These are phyloP conservation scores for Albifimbria verrucaria DNA, from an alignment of 2,329 filamentous ascomycete genomes.

Conservation along the genomic window DNA sequence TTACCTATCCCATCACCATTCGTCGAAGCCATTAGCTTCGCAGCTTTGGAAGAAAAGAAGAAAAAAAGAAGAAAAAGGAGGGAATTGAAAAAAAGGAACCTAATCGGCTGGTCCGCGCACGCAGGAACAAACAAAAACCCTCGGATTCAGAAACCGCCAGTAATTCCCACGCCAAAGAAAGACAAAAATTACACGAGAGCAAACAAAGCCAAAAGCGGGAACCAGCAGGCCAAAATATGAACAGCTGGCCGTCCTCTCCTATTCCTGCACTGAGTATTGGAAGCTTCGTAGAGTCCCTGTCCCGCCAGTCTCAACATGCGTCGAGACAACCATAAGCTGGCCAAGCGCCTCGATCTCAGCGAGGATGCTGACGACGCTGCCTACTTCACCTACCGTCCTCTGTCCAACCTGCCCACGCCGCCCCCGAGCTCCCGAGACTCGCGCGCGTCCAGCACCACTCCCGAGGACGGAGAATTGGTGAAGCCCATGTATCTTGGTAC, in stretches of 20 bases:
- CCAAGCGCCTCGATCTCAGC: slow-evolving; percentile 6
- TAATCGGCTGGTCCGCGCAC: neutral
- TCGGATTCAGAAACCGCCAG: too few relatives aligned
- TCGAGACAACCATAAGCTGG: slow-evolving; percentile 4
- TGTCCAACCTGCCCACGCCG: slow-evolving; percentile 66
- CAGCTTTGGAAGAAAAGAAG: neutral
- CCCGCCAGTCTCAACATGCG: slow-evolving; percentile 6
- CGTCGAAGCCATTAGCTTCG: neutral
- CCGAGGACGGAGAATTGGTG: slow-evolving; percentile 42
- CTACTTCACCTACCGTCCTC: slow-evolving; percentile 63
- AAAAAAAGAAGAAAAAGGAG: neutral
- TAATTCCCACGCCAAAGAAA: too few relatives aligned
- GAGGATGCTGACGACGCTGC: slow-evolving; percentile 42
- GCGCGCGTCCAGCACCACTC: slow-evolving; percentile 36
- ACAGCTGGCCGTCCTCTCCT: neutral
- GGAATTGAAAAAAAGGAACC: neutral
- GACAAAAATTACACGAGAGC: neutral
- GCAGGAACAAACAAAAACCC: neutral
- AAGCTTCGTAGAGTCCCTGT: neutral
- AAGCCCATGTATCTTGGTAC: slow-evolving; percentile 36
- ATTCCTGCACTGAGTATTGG: neutral
- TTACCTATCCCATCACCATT: neutral
- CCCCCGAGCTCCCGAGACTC: slow-evolving; percentile 51
- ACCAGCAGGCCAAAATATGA: neutral
- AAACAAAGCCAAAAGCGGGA: neutral